A percentile compares a stretch with the other conserved stretches of the same genome.
phyloP scores from a whole-genome alignment of 129 eudicot genomes.

The Ambrosia trifida region DNA sequence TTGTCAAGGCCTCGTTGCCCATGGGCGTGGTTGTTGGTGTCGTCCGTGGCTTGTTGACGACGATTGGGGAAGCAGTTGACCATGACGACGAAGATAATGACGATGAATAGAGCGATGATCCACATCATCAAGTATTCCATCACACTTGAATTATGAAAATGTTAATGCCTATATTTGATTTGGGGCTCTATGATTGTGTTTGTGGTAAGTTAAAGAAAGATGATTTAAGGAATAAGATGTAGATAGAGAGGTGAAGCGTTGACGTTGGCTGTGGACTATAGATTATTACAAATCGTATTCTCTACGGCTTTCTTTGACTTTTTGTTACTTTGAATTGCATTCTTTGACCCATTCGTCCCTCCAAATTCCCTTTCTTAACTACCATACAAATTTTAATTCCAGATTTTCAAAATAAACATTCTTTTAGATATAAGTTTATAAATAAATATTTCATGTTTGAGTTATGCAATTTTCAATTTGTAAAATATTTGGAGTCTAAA shows the following conservation, averaged over 20 bases:
- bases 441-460: too few relatives aligned
- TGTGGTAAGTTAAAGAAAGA: neutral
- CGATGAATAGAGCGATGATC: slow-evolving; percentile 44
- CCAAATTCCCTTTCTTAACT: slow-evolving; percentile 18
- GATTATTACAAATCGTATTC: slow-evolving; percentile 5
- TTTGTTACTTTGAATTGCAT: neutral
- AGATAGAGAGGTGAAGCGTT: neutral
- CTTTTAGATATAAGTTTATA: too few relatives aligned
- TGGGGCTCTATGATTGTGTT: neutral
- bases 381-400: neutral
- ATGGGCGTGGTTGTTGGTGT: slow-evolving; percentile 15
- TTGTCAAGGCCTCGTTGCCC: slow-evolving; percentile 54
- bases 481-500: too few relatives aligned
- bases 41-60: neutral
- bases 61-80: slow-evolving; percentile 59
- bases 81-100: slow-evolving; percentile 31
- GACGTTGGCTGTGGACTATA: slow-evolving; percentile 15
- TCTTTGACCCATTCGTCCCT: slow-evolving; percentile 7
- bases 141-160: slow-evolving; percentile 31
- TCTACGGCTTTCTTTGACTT: slow-evolving; percentile 14
- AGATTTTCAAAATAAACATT: too few relatives aligned
- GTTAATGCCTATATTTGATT: slow-evolving; percentile 24
- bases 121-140: slow-evolving; percentile 51
- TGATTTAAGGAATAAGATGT: slow-evolving; percentile 16
- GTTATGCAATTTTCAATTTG: too few relatives aligned